Percentiles rank a stretch among this genome's conserved stretches.
These are phyloP conservation scores for Teunomyces panamensis DNA, from an alignment of 805 yeast species.

Conservation along the genomic window DNA sequence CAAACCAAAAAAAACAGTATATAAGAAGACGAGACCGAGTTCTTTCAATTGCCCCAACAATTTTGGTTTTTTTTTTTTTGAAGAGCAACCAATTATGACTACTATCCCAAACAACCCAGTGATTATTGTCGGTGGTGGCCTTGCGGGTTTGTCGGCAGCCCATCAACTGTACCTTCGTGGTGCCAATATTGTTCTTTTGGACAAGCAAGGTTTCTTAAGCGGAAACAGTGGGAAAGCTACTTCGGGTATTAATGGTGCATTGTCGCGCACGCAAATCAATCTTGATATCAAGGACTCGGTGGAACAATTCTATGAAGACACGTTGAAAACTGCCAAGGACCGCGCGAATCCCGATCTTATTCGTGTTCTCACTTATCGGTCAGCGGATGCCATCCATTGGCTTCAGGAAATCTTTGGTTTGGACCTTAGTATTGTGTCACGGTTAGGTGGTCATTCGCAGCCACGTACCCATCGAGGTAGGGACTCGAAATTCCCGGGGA, in stretches of 20 bases:
- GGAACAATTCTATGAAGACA: constrained; percentile 60
- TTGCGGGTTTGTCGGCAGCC: constrained; percentile 63
- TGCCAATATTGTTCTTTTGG: constrained; percentile 50
- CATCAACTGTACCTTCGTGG: constrained; percentile 55
- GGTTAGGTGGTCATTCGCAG: constrained; percentile 79
- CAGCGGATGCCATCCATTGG: constrained; percentile 72
- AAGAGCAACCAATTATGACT: neutral
- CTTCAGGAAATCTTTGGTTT: constrained; percentile 59
- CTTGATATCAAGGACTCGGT: constrained; percentile 53
- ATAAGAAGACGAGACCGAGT: too few relatives aligned
- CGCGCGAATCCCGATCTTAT: constrained; percentile 59
- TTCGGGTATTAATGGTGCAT: constrained; percentile 71
- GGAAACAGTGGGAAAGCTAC: constrained; percentile 70
- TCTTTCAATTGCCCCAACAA: too few relatives aligned
- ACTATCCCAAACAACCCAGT: constrained; percentile 34
- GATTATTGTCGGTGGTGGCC: constrained; percentile 62
- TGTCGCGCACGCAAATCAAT: constrained; percentile 56
- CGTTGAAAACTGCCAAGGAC: constrained; percentile 61
- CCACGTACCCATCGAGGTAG: constrained; percentile 81
- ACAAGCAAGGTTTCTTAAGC: constrained; percentile 59
- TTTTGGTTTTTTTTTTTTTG: too few relatives aligned
- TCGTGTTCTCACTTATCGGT: constrained; percentile 55
- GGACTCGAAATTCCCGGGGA: constrained; percentile 62
- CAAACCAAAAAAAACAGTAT: neutral
- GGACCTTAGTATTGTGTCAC: constrained; percentile 65